Percentiles rank a stretch among this genome's conserved stretches.
These are phyloP conservation scores for Begonia masoniana DNA, from an alignment of 306 rosid genomes.

Conservation along the genomic window DNA sequence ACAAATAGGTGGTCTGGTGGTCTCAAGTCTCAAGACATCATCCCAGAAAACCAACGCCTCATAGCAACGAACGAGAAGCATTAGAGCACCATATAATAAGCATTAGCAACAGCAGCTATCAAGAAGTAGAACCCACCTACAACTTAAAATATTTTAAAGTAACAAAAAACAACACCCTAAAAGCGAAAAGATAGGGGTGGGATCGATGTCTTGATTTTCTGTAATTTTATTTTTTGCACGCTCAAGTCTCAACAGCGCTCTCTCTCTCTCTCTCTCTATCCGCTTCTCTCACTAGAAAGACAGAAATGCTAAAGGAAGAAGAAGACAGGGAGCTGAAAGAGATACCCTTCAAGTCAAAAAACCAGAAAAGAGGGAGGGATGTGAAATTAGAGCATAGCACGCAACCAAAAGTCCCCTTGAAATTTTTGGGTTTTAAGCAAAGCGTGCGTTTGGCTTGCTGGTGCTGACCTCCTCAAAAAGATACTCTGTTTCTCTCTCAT, in stretches of 20 bases:
- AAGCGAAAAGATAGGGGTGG: background rate
- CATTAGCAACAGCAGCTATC: too few species aligned
- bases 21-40: too few species aligned
- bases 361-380: conserved; percentile 26
- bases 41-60: too few species aligned
- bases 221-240: background rate
- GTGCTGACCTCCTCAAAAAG: conserved; percentile 27
- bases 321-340: conserved; percentile 15
- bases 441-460: conserved; percentile 19
- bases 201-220: background rate
- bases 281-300: background rate
- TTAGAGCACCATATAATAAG: too few species aligned
- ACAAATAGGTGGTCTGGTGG: too few species aligned
- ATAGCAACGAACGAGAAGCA: too few species aligned
- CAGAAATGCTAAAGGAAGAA: background rate
- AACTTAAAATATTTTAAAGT: background rate
- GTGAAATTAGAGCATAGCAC: conserved; percentile 38
- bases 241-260: too few species aligned
- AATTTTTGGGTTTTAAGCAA: conserved; percentile 47
- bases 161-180: background rate
- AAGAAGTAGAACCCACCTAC: background rate
- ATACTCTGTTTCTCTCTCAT: conserved; percentile 8
- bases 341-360: conserved; percentile 31
- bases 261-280: background rate
- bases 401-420: conserved; percentile 34